Percentiles rank a stretch among this genome's conserved stretches.
Conservation (phyloP, 2,329 filamentous ascomycete genomes). For the Fusarium acutatum region DNA sequence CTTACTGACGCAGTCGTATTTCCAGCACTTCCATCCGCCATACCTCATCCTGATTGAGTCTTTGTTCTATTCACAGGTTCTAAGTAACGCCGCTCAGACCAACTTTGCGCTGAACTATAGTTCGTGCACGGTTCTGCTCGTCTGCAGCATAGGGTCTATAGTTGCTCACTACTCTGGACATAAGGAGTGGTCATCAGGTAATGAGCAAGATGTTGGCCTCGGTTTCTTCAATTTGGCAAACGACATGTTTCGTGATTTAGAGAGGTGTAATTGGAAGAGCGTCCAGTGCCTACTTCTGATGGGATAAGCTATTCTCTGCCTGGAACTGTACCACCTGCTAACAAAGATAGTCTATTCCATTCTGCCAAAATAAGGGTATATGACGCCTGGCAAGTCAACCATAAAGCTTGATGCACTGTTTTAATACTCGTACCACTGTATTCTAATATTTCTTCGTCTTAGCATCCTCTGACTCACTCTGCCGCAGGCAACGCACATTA, state of each 20-base stretch:
- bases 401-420: conserved; percentile 19
- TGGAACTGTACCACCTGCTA: background rate
- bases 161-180: conserved; percentile 3
- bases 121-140: conserved; percentile 6
- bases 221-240: conserved; percentile 22
- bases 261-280: conserved; percentile 12
- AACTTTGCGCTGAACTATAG: background rate
- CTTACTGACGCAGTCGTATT: conserved; percentile 13
- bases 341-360: conserved; percentile 14
- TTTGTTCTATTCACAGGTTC: conserved; percentile 6
- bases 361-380: conserved; percentile 17
- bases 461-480: background rate
- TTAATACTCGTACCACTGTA: conserved; percentile 17
- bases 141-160: conserved; percentile 5
- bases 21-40: conserved; percentile 18
- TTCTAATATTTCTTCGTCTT: accelerated
- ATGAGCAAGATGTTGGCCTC: background rate
- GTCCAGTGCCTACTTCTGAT: conserved; percentile 21
- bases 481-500: background rate
- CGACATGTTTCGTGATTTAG: conserved; percentile 1
- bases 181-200: background rate
- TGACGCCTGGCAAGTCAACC: conserved; percentile 16
- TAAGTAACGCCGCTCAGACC: background rate
- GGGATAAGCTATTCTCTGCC: background rate
- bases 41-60: conserved; percentile 19